A percentile compares a stretch with the other conserved stretches of the same genome.
Conservation (phyloP, 2,329 filamentous ascomycete species). For the Plenodomus biglobosus region DNA sequence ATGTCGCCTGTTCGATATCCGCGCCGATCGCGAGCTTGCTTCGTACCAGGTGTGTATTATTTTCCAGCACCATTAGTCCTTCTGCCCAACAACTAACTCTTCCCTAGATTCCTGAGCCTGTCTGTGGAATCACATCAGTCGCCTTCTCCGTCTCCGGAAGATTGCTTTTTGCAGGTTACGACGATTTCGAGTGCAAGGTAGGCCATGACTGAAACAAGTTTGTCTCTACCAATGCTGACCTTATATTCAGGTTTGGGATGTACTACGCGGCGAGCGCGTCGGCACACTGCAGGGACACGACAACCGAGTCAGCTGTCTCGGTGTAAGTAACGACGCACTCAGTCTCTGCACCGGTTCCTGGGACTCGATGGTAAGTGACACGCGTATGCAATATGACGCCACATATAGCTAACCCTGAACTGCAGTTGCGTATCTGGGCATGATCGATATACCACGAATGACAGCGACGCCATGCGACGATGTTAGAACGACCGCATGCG, state of each 20-base stretch:
- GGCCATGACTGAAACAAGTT: constrained; percentile 31
- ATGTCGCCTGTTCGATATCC: constrained; percentile 95
- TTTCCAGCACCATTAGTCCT: too few species aligned
- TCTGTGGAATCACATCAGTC: constrained; percentile 97
- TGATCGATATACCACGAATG: constrained; percentile 33
- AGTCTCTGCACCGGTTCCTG: constrained; percentile 99
- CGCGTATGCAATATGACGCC: constrained; percentile 2
- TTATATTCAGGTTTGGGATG: constrained; percentile 86
- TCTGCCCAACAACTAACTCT: too few species aligned
- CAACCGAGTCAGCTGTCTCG: constrained; percentile 97
- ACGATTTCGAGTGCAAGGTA: constrained; percentile 99
- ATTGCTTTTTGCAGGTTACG: constrained; percentile 93
- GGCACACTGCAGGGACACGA: constrained; percentile 96
- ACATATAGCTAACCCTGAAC: constrained; percentile 24
- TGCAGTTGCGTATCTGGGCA: constrained; percentile 57
- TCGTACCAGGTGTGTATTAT: constrained; percentile 54
- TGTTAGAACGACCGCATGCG: constrained; percentile 36
- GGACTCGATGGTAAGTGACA: constrained; percentile 86
- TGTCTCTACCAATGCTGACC: constrained; percentile 18
- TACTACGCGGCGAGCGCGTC: constrained; percentile 94
- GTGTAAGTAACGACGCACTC: constrained; percentile 98
- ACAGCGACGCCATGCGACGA: constrained; percentile 36
- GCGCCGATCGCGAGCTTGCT: constrained; percentile 80
- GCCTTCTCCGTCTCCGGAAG: constrained; percentile 96
- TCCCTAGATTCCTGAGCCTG: constrained; percentile 84